Evolutionary conservation across 441 rosid species (phyloP).

Genomic region (Pelargonium australe): DNA sequence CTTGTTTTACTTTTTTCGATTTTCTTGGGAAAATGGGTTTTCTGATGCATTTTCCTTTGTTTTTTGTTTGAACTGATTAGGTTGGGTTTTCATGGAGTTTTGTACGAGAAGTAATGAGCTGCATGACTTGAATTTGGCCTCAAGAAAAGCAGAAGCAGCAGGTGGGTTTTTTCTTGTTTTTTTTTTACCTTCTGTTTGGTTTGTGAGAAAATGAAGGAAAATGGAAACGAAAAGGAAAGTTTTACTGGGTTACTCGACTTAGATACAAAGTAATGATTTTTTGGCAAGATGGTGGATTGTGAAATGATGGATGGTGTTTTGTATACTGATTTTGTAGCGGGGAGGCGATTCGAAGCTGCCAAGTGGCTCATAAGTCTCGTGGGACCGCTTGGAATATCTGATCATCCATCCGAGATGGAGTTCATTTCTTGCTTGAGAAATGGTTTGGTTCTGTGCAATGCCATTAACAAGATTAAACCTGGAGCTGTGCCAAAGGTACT

Average conservation of each 20-base stretch:
- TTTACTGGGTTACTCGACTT: background rate
- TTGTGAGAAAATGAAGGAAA: constrained; percentile 15
- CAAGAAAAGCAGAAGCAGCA: constrained; percentile 90
- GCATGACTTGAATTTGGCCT: constrained; percentile 59
- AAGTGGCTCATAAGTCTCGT: constrained; percentile 65
- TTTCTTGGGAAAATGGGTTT: constrained; percentile 11
- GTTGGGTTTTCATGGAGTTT: constrained; percentile 39
- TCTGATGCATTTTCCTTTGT: background rate
- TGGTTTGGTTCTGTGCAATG: constrained; percentile 71
- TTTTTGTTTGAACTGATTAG: constrained; percentile 11
- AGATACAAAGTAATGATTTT: background rate
- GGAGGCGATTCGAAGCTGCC: constrained; percentile 62
- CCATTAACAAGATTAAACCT: constrained; percentile 70
- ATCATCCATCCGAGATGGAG: constrained; percentile 63
- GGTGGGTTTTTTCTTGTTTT: constrained; percentile 34
- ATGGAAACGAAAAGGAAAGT: background rate
- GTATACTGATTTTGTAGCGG: constrained; percentile 36
- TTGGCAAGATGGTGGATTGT: background rate
- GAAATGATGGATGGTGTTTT: background rate
- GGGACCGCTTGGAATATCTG: constrained; percentile 56
- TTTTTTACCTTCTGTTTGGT: constrained; percentile 11
- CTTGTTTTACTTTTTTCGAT: background rate
- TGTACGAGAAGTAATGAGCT: constrained; percentile 35
- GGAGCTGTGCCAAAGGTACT: constrained; percentile 76
- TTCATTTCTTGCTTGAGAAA: constrained; percentile 83